Conservation (phyloP, 2,329 filamentous ascomycete species). For the Neonectria neomacrospora region DNA sequence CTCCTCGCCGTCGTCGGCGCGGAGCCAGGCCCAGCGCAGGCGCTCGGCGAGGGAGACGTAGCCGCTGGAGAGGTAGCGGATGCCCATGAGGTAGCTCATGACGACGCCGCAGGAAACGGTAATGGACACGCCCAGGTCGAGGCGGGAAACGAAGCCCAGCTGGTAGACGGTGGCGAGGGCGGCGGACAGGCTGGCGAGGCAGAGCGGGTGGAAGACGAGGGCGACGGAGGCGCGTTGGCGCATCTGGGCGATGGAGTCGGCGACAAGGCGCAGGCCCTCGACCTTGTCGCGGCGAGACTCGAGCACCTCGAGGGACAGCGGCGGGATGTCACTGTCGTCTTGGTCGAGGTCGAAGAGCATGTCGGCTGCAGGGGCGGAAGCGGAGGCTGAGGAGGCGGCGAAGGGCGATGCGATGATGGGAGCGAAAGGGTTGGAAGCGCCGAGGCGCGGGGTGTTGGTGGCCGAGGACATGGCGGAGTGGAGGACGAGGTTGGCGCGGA, state of each 20-base stretch:
- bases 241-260: conserved; percentile 86
- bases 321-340: conserved; percentile 63
- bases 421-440: conserved; percentile 56
- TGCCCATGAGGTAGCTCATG: conserved; percentile 70
- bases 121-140: conserved; percentile 65
- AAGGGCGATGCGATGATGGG: conserved; percentile 62
- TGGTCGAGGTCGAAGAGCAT: conserved; percentile 61
- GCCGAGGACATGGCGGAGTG: conserved; percentile 71
- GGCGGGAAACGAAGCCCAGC: conserved; percentile 56
- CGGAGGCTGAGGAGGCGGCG: conserved; percentile 63
- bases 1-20: conserved; percentile 53
- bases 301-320: conserved; percentile 70
- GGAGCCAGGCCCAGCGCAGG: conserved; percentile 71
- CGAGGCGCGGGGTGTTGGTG: conserved; percentile 71
- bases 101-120: conserved; percentile 70
- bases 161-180: conserved; percentile 59
- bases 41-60: conserved; percentile 73
- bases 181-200: conserved; percentile 59
- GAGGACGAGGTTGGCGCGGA: conserved; percentile 82
- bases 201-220: conserved; percentile 72
- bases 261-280: conserved; percentile 76
- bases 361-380: conserved; percentile 63
- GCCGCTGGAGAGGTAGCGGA: conserved; percentile 68
- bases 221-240: conserved; percentile 72
- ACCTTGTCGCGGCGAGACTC: conserved; percentile 68